These are phyloP conservation scores for Thielaviopsis punctulata DNA, from an alignment of 2,329 filamentous ascomycete species.

Conservation along the genomic window DNA sequence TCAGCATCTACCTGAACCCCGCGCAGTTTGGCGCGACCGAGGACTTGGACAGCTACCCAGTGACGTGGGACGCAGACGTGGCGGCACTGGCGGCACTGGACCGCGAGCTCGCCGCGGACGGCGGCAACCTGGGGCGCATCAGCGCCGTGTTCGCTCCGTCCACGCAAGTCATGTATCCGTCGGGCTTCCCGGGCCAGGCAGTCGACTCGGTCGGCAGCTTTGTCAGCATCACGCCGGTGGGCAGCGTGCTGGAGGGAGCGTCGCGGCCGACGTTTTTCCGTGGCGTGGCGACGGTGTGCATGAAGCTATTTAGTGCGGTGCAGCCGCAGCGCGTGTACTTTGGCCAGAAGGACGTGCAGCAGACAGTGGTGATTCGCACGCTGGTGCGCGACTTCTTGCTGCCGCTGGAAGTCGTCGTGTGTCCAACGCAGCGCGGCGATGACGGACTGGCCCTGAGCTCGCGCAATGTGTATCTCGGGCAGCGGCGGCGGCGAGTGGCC, in stretches of 20 bases:
- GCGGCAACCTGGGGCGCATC: conserved; percentile 47
- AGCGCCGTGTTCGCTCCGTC: conserved; percentile 75
- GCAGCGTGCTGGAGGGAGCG: conserved; percentile 64
- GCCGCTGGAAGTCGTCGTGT: conserved; percentile 55
- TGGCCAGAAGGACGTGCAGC: conserved; percentile 95
- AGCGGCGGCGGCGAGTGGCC: conserved; percentile 52
- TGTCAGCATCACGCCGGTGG: conserved; percentile 75
- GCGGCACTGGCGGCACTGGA: conserved; percentile 50
- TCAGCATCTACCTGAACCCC: conserved; percentile 90
- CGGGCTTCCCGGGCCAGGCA: conserved; percentile 54
- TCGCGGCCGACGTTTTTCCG: conserved; percentile 89
- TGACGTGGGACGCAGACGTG: conserved; percentile 71
- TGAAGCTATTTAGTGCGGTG: conserved; percentile 45
- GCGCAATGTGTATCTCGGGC: conserved; percentile 80
- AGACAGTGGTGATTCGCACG: conserved; percentile 74
- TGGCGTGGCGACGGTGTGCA: conserved; percentile 89
- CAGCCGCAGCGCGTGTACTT: conserved; percentile 65
- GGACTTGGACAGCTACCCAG: conserved; percentile 76
- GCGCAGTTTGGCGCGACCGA: conserved; percentile 86
- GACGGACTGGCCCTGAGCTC: conserved; percentile 86
- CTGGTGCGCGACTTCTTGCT: conserved; percentile 82
- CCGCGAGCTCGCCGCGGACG: conserved; percentile 47
- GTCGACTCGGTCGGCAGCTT: conserved; percentile 70
- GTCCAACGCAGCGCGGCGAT: conserved; percentile 54
- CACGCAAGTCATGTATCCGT: conserved; percentile 75